phyloP scores from a whole-genome alignment of 495 filamentous ascomycete species.

The Trichocladium uniseriatum region DNA sequence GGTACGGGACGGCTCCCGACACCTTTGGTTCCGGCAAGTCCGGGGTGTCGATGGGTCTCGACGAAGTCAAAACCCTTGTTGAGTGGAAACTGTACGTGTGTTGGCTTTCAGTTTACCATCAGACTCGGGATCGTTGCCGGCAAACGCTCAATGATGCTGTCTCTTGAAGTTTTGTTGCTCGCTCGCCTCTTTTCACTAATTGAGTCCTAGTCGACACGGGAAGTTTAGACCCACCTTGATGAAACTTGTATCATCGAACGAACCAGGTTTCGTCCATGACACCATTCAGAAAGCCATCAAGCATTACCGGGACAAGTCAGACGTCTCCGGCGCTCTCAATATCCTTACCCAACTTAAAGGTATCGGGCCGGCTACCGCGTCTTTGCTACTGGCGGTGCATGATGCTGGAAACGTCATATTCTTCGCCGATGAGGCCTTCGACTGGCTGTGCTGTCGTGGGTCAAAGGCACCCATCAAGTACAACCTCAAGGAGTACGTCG shows the following conservation, averaged over 20 bases:
- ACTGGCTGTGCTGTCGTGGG: constrained; percentile 50
- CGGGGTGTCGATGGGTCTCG: constrained; percentile 27
- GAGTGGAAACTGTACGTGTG: constrained; percentile 67
- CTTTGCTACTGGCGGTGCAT: constrained; percentile 55
- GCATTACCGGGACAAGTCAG: constrained; percentile 34
- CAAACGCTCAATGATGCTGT: constrained; percentile 5
- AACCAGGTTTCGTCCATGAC: constrained; percentile 28
- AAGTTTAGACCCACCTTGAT: constrained; percentile 59
- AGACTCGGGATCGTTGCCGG: neutral
- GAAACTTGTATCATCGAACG: constrained; percentile 56
- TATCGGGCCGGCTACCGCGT: constrained; percentile 66
- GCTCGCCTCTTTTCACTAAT: neutral
- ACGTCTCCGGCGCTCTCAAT: constrained; percentile 40
- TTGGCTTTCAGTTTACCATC: no score
- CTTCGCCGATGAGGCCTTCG: constrained; percentile 67
- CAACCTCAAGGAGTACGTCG: constrained; percentile 52
- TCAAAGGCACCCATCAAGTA: constrained; percentile 50
- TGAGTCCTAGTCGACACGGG: constrained; percentile 46
- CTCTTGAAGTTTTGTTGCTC: no score
- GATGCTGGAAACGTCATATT: constrained; percentile 54
- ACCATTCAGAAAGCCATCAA: constrained; percentile 43
- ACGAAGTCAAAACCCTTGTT: constrained; percentile 46
- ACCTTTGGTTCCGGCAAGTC: constrained; percentile 26
- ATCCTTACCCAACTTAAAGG: constrained; percentile 48
- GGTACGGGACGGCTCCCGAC: constrained; percentile 36